Percentiles rank a stretch among this genome's conserved stretches.
phyloP scores from a whole-genome alignment of 2,329 filamentous ascomycete genomes.

The Chaetomium strumarium region DNA sequence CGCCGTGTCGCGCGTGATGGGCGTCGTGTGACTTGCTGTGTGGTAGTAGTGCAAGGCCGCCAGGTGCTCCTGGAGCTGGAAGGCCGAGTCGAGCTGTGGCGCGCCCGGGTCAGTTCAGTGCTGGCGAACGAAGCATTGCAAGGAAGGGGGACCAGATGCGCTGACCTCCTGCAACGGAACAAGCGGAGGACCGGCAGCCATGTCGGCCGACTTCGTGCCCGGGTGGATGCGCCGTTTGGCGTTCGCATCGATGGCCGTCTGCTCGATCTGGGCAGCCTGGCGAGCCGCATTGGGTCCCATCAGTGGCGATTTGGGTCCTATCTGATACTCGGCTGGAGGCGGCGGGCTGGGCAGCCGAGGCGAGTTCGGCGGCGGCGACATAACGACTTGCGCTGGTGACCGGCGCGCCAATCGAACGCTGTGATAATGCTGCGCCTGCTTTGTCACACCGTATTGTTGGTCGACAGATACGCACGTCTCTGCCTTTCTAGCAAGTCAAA shows the following conservation, averaged over 20 bases:
- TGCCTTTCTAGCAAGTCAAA: background rate
- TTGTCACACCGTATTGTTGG: background rate
- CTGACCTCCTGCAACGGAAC: slow-evolving; percentile 77
- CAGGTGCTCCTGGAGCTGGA: slow-evolving; percentile 94
- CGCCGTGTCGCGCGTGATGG: slow-evolving; percentile 72
- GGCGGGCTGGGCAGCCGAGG: slow-evolving; percentile 92
- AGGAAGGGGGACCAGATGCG: slow-evolving; percentile 11
- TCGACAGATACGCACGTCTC: background rate
- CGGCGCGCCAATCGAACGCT: no score
- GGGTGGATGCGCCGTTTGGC: slow-evolving; percentile 82
- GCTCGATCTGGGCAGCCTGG: slow-evolving; percentile 57
- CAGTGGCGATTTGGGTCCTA: slow-evolving; percentile 62
- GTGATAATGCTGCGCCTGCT: background rate
- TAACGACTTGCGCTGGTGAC: slow-evolving; percentile 26
- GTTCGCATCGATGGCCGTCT: slow-evolving; percentile 62
- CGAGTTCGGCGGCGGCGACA: slow-evolving; percentile 66
- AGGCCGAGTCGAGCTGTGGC: slow-evolving; percentile 86
- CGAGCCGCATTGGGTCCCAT: slow-evolving; percentile 48
- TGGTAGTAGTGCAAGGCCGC: slow-evolving; percentile 83
- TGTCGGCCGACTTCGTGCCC: slow-evolving; percentile 85
- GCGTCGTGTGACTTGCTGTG: slow-evolving; percentile 60
- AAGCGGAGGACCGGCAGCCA: slow-evolving; percentile 85
- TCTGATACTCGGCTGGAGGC: slow-evolving; percentile 89
- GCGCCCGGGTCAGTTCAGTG: background rate
- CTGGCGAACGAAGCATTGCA: background rate